Percentiles rank a stretch among this genome's conserved stretches.
phyloP scores from a whole-genome alignment of 345 rosid species.

The Dimocarpus longan region DNA sequence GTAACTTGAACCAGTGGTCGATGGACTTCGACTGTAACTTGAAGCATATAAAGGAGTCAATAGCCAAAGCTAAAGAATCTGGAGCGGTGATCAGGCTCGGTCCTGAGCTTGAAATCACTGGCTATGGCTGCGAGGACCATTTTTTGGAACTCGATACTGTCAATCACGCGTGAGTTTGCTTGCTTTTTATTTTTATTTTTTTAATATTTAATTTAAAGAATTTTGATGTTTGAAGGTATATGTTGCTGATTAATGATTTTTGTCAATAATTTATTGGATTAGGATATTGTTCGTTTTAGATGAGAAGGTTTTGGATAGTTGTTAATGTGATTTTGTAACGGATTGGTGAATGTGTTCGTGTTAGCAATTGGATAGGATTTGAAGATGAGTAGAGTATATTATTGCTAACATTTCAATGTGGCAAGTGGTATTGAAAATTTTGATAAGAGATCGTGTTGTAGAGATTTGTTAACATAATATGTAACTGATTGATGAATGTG shows the following conservation, averaged over 20 bases:
- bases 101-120: conserved; percentile 95
- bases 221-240: neutral
- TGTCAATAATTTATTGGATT: neutral
- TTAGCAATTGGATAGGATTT: neutral
- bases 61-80: conserved; percentile 58
- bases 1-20: conserved; percentile 96
- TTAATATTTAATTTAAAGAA: too few species aligned
- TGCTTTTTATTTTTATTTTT: neutral
- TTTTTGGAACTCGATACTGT: conserved; percentile 91
- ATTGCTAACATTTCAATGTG: neutral
- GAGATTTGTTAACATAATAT: neutral
- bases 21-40: conserved; percentile 86
- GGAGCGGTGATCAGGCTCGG: conserved; percentile 92
- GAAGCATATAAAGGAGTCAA: conserved; percentile 80
- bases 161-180: conserved; percentile 61
- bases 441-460: neutral
- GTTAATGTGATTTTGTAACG: too few species aligned
- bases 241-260: neutral
- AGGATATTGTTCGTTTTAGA: neutral
- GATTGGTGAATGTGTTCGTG: neutral
- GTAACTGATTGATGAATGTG: neutral
- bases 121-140: conserved; percentile 99
- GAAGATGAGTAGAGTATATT: neutral
- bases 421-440: neutral
- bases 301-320: neutral